phyloP scores from a whole-genome alignment of 1,284 basidiomycete genomes.

The Pascua guehoae region DNA sequence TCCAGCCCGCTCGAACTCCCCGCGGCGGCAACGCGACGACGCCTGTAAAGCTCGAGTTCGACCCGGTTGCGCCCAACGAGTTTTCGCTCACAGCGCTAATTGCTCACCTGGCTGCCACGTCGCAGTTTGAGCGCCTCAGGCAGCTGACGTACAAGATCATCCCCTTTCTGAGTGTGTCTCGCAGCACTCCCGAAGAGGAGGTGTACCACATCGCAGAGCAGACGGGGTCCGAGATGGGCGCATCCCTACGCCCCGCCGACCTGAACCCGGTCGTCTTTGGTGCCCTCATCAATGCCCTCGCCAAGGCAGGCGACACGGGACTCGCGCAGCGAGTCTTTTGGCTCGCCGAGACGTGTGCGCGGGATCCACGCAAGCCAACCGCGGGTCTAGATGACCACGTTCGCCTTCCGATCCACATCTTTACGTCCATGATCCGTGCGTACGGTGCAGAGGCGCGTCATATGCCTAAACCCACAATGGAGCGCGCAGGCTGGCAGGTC shows the following conservation, averaged over 20 bases:
- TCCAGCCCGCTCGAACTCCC: not conserved
- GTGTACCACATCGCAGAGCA: conserved; percentile 1
- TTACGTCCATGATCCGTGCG: conserved; percentile 28
- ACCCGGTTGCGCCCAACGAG: not conserved
- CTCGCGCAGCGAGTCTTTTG: conserved; percentile 36
- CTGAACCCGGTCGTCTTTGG: conserved; percentile 24
- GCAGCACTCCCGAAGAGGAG: not conserved
- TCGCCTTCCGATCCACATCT: conserved; percentile 26
- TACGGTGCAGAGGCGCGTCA: conserved; percentile 12
- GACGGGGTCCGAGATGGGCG: conserved; percentile 2
- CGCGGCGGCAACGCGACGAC: not conserved
- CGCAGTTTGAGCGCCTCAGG: conserved; percentile 29
- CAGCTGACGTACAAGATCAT: conserved; percentile 26
- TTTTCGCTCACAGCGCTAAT: conserved; percentile 25
- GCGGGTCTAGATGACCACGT: not conserved
- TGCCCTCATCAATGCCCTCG: conserved; percentile 25
- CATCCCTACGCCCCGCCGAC: conserved; percentile 4
- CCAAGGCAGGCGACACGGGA: conserved; percentile 27
- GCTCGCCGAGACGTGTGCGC: conserved; percentile 17
- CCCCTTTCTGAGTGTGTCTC: conserved; percentile 27
- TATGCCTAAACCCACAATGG: conserved; percentile 9
- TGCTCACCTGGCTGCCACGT: conserved; percentile 25
- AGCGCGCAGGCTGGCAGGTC: not conserved
- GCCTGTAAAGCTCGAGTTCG: not conserved
- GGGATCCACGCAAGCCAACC: not conserved